Percentiles rank a stretch among this genome's conserved stretches.
phyloP scores from a whole-genome alignment of 1,284 basidiomycete genomes.

The Cryptococcus wingfieldii region DNA sequence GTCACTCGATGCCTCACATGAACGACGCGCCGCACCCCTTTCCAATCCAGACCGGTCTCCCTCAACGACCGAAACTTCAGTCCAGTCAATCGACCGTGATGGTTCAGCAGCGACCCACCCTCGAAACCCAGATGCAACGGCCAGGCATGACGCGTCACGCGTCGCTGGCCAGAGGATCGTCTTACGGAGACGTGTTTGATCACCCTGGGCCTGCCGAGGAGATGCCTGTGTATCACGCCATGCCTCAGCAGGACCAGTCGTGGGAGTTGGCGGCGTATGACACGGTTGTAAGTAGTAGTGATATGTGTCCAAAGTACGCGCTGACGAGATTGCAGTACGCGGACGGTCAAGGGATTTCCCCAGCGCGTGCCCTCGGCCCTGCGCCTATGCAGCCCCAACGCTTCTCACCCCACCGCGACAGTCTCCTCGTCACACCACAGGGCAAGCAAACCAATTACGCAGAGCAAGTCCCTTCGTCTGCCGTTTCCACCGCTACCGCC shows the following conservation, averaged over 20 bases:
- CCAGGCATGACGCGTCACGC: conserved; percentile 24
- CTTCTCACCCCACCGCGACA: conserved; percentile 24
- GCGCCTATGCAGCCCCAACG: conserved; percentile 30
- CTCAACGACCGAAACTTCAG: conserved; percentile 6
- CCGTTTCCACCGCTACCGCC: conserved; percentile 17
- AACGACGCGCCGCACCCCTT: conserved; percentile 1
- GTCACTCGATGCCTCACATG: conserved; percentile 15
- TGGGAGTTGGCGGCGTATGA: conserved; percentile 15
- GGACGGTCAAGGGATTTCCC: conserved; percentile 37
- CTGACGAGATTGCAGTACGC: conserved; percentile 4
- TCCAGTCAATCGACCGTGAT: conserved; percentile 14
- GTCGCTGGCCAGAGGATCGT: conserved; percentile 19
- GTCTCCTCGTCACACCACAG: conserved; percentile 29
- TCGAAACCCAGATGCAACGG: conserved; percentile 15
- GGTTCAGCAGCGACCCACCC: conserved; percentile 15
- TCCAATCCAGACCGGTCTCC: conserved; percentile 3
- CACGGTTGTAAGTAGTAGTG: conserved; percentile 4
- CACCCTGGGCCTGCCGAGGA: conserved; percentile 12
- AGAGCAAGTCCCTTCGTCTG: conserved; percentile 22
- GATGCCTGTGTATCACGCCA: conserved; percentile 12
- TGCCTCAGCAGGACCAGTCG: conserved; percentile 9
- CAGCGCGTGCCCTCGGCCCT: conserved; percentile 42
- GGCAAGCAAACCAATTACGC: conserved; percentile 17
- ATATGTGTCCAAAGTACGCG: neutral
- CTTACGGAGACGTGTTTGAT: conserved; percentile 37